A percentile compares a stretch with the other conserved stretches of the same genome.
Evolutionary conservation across 2,329 filamentous ascomycete genomes (phyloP).

Genomic region (Botrytis byssoidea): DNA sequence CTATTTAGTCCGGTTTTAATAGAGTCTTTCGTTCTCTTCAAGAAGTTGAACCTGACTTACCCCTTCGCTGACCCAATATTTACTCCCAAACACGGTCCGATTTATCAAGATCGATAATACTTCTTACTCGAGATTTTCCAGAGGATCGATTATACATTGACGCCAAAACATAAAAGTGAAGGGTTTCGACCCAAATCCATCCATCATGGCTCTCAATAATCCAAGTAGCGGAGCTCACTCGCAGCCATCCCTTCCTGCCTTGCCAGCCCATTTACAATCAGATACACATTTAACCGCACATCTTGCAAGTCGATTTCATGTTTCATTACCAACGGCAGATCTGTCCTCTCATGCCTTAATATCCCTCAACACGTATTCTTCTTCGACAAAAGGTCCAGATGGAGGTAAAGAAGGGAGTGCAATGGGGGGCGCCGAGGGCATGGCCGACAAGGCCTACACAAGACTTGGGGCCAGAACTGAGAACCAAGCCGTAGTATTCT

Average conservation of each 20-base stretch:
- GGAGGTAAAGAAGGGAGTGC: constrained; percentile 89
- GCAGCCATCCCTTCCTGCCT: constrained; percentile 81
- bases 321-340: constrained; percentile 80
- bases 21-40: not conserved
- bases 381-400: constrained; percentile 83
- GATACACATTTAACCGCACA: constrained; percentile 79
- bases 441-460: constrained; percentile 82
- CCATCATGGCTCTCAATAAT: constrained; percentile 57
- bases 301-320: constrained; percentile 86
- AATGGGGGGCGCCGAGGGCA: constrained; percentile 87
- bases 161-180: not conserved
- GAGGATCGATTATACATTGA: not conserved
- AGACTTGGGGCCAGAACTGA: constrained; percentile 84
- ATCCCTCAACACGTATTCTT: constrained; percentile 91
- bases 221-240: constrained; percentile 61
- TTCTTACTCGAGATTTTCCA: not conserved
- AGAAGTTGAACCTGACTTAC: not conserved
- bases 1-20: not conserved
- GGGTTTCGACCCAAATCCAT: constrained; percentile 34
- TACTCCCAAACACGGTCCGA: not conserved
- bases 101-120: not conserved
- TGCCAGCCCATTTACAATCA: constrained; percentile 79
- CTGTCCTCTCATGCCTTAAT: constrained; percentile 91
- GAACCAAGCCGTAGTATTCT: constrained; percentile 87
- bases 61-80: not conserved